Base-by-base conservation (phyloP, 176 grass and related monocot genomes). In the Pharus latifolius region DNA sequence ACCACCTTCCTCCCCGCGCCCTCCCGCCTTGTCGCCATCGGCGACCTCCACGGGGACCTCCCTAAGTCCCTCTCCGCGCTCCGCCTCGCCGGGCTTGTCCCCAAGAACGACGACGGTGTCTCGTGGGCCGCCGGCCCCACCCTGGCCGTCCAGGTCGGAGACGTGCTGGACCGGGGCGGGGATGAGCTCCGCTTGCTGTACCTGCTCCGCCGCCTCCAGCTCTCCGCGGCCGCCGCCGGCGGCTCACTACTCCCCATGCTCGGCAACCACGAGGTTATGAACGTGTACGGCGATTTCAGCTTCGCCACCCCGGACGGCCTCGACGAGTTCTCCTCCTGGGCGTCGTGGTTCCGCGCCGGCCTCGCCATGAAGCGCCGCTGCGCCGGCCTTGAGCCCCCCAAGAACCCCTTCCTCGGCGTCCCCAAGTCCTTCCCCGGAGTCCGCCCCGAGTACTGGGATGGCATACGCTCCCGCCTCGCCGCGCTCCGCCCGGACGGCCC, bases 231-330 rank as follows among this genome's bases (percentile, higher is more conserved):
- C n/a, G 40, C 10, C 30, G 49, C 71, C 23, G 94, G 94, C 37
- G 94, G 94, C 19, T 79, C 83, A 58, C 56, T 92, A 30, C 68
- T 92, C 50, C 83, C 87, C 46, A 81, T 97, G 60, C 65, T 90
- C 45, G 94, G 94, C 1, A 97, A 97, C 73, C 94, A 97, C 76
- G 94, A 97, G 80, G 73, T 92, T 15, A 92, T 97, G 94, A 97
- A 97, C 90, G 81, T 84, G 10, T 76, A 49, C 6, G 90, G 89
- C 47, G 76, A 90, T 69, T 97, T 97, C 45, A 83, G 94, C 63
- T 97, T 83, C 74, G 70, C 71, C 44, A 90, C 94, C 32, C 80
- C 65, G 2, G 80, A 77, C 59, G 92, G 85, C 0, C 15, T 96
- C 25, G 55, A 80, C 25, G 92, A 91, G 82, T 93, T 93, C 75